Evolutionary conservation across 2,329 filamentous ascomycete species (phyloP), one percentile per base, ranked within the genome.

Genomic region (Aspergillus ochraceus): DNA sequence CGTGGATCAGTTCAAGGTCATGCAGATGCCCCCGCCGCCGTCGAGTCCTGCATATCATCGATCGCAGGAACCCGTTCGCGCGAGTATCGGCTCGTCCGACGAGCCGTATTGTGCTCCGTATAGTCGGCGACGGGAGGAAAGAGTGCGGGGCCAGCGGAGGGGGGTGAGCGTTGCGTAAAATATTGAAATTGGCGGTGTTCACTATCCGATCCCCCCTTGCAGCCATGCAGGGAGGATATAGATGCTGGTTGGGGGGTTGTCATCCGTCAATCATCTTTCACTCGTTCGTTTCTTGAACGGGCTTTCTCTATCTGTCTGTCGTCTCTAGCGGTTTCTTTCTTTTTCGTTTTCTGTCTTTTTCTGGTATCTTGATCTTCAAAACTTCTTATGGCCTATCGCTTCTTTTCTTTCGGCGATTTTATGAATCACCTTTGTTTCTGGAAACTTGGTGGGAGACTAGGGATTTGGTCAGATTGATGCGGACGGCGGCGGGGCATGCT

Each of bases 1-100:
- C 12, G 74, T 75, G 19, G 74, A 76, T 14, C 75, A 80, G 60
- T 76, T 80, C 63, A 80, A 77, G 64, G 70, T 74, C 24, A 72
- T 78, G 61, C 79, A 81, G 63, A 66, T 80, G 53, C 68, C 72
- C 19, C 74, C 76, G 2, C 68, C 71, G 8, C 73, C 75, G 36
- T 70, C 69, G 6, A 75, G 72, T 53, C 74, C 75, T 4, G 74
- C 70, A 17, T 76, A 74, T 65, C 73, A 74, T 61, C 71, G 66
- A n/a, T 73, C 70, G 20, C 72, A 74, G 59, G 75, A 77, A 54
- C 61, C 73, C 1, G 66, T 76, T 22, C 67, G 75, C 46, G 70
- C 70, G 17, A 75, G 66, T 58, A 72, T 77, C 54, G 75, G 75
- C 4, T 76, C 73, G 2, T 68, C 75, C 11, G 74, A 77, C 61